phyloP scores from a whole-genome alignment of 2,329 filamentous ascomycete species.

The Monosporascus cannonballus region DNA sequence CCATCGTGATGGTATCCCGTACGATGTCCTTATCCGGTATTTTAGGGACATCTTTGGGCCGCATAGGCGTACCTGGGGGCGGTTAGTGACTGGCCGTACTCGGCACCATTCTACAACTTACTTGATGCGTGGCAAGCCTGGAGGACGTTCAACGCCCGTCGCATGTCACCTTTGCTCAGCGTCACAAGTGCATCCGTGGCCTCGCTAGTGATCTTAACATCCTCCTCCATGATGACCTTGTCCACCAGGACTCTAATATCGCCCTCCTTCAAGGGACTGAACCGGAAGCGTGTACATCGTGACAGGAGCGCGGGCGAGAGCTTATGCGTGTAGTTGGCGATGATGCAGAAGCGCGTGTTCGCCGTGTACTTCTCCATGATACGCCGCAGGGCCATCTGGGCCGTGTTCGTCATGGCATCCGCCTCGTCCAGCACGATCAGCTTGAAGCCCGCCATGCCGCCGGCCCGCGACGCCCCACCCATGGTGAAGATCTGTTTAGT shows the following conservation, averaged over 20 bases:
- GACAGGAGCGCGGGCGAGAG: constrained; percentile 88
- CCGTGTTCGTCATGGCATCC: constrained; percentile 99
- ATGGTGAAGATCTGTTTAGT: constrained; percentile 92
- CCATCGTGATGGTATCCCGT: constrained; percentile 75
- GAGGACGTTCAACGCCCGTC: constrained; percentile 86
- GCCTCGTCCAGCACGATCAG: constrained; percentile 97
- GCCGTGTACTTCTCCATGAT: constrained; percentile 99
- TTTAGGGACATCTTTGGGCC: constrained; percentile 53
- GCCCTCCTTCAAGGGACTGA: constrained; percentile 82
- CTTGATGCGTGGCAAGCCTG: constrained; percentile 96
- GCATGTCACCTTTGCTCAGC: constrained; percentile 93
- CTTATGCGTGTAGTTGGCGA: constrained; percentile 98
- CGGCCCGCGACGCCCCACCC: constrained; percentile 42
- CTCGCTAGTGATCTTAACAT: constrained; percentile 73
- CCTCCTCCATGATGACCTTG: constrained; percentile 81
- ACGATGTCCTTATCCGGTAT: constrained; percentile 58
- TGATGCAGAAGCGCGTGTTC: constrained; percentile 96
- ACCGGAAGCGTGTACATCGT: constrained; percentile 88
- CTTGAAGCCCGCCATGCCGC: constrained; percentile 72
- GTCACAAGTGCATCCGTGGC: constrained; percentile 79
- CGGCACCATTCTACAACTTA: constrained; percentile 31
- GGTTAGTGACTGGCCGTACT: no score
- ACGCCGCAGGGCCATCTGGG: constrained; percentile 91
- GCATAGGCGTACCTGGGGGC: constrained; percentile 57
- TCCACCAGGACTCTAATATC: constrained; percentile 85